phyloP scores from a whole-genome alignment of 495 filamentous ascomycete genomes.

The Penicillium flavigenum region DNA sequence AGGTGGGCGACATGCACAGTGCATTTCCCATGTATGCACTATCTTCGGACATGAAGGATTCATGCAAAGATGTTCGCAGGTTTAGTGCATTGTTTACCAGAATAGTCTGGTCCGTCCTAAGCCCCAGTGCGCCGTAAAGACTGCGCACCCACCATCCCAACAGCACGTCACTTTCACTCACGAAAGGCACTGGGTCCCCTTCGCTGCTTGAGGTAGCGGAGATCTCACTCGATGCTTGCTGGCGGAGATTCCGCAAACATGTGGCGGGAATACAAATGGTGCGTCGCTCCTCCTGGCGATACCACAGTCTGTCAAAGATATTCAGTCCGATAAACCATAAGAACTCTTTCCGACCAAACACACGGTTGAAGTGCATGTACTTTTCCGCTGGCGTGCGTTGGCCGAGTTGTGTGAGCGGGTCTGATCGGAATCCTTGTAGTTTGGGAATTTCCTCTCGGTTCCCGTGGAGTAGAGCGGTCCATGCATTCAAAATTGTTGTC shows the following conservation, averaged over 20 bases:
- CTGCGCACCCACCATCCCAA: slow-evolving; percentile 5
- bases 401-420: slow-evolving; percentile 2
- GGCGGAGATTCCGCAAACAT: not conserved
- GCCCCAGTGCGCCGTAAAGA: not conserved
- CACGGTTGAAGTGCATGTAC: not conserved
- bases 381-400: slow-evolving; percentile 2
- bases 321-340: slow-evolving; percentile 1
- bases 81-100: slow-evolving; percentile 5
- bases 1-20: not conserved
- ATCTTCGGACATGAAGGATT: not conserved
- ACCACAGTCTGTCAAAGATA: not conserved
- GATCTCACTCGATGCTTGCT: not conserved
- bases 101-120: not conserved
- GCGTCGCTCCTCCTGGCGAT: slow-evolving; percentile 3
- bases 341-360: not conserved
- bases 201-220: not conserved
- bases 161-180: slow-evolving; percentile 1
- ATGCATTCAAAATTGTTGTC: not conserved
- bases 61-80: slow-evolving; percentile 1
- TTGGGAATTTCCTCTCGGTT: not conserved
- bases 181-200: not conserved
- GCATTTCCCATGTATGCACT: not conserved
- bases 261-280: not conserved
- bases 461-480: not conserved
- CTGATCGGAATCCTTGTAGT: not conserved